phyloP scores from a whole-genome alignment of 2,329 filamentous ascomycete species.

The Didymella sp. region DNA sequence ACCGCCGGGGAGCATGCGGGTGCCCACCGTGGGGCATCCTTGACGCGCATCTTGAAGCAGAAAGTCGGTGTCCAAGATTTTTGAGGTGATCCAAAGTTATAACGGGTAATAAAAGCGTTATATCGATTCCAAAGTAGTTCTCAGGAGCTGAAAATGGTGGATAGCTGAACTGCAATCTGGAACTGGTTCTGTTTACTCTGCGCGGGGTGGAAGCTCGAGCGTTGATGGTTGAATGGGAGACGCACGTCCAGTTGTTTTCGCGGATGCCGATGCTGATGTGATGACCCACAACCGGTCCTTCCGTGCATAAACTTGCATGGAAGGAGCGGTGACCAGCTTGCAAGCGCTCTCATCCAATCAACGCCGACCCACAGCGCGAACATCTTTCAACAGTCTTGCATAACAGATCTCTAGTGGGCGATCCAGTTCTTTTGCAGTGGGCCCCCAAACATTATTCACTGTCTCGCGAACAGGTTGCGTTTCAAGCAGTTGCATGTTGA shows the following conservation, averaged over 20 bases:
- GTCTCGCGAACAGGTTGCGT: slow-evolving; percentile 19
- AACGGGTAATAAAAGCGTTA: slow-evolving; percentile 3
- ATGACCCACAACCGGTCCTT: slow-evolving; percentile 7
- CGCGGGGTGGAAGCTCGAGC: slow-evolving; percentile 4
- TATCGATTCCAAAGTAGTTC: background rate
- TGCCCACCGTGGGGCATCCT: slow-evolving; percentile 14
- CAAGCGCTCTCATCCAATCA: slow-evolving; percentile 10
- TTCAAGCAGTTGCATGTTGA: slow-evolving; percentile 19
- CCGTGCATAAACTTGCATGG: slow-evolving; percentile 7
- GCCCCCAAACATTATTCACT: slow-evolving; percentile 1
- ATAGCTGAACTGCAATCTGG: slow-evolving; percentile 20
- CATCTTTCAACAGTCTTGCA: slow-evolving; percentile 16
- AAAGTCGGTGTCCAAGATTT: background rate
- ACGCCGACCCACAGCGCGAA: background rate
- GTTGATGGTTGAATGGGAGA: background rate
- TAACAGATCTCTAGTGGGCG: slow-evolving; percentile 15
- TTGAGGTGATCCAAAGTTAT: slow-evolving; percentile 5
- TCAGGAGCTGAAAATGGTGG: slow-evolving; percentile 6
- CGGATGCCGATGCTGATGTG: background rate
- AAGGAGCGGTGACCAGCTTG: slow-evolving; percentile 1
- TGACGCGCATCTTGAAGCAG: slow-evolving; percentile 12
- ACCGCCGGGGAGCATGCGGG: slow-evolving; percentile 3
- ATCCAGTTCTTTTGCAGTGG: slow-evolving; percentile 19
- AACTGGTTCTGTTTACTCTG: slow-evolving; percentile 20
- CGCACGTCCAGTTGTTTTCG: slow-evolving; percentile 1